These are phyloP conservation scores for Cajanus cajan DNA, from an alignment of 306 rosid genomes.

Conservation along the genomic window DNA sequence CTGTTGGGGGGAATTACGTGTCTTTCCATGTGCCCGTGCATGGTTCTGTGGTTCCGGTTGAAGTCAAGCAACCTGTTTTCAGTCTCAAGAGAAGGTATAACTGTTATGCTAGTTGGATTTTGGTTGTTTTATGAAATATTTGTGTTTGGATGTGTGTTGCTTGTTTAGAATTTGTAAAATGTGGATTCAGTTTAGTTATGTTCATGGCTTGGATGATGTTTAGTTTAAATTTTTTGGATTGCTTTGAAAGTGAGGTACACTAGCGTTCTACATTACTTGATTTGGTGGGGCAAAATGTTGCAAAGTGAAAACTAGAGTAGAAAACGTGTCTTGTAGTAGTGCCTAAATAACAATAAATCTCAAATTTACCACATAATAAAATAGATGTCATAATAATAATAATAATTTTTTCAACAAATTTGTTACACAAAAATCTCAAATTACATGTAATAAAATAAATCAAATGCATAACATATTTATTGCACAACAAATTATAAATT, in stretches of 20 bases:
- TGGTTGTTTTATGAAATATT: background rate
- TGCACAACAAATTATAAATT: too few species aligned
- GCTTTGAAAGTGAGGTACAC: background rate
- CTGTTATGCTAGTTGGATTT: constrained; percentile 20
- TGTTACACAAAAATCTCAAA: too few species aligned
- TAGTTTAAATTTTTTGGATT: background rate
- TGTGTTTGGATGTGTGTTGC: background rate
- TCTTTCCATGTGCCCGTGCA: constrained; percentile 72
- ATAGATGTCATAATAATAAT: too few species aligned
- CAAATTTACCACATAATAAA: too few species aligned
- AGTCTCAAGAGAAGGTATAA: constrained; percentile 64
- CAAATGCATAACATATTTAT: too few species aligned
- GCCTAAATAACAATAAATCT: too few species aligned
- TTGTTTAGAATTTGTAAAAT: background rate
- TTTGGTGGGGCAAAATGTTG: constrained; percentile 10
- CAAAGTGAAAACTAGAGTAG: too few species aligned
- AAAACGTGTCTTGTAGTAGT: too few species aligned
- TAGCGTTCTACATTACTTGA: background rate
- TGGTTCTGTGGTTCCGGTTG: constrained; percentile 37
- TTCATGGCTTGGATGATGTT: background rate
- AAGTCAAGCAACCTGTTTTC: constrained; percentile 57
- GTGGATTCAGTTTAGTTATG: background rate
- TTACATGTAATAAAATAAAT: too few species aligned
- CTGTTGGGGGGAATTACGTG: constrained; percentile 72
- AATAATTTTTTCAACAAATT: too few species aligned